Evolutionary conservation across 306 rosid species (phyloP).

Genomic region (Lathyrus aphaca): DNA sequence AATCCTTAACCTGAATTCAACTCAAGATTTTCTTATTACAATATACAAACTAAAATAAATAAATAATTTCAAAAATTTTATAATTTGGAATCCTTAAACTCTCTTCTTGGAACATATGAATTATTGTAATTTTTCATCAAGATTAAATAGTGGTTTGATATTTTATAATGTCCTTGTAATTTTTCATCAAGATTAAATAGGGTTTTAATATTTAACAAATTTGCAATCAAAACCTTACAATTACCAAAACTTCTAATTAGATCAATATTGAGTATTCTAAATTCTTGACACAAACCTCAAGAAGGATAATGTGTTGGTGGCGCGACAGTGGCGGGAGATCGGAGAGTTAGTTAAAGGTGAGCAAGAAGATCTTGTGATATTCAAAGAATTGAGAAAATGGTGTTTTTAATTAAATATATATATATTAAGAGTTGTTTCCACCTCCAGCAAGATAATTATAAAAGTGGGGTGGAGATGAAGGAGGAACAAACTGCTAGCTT

Average conservation of each 20-base stretch:
- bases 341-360: neutral
- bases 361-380: constrained; percentile 19
- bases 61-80: neutral
- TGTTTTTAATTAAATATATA: constrained; percentile 16
- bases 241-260: neutral
- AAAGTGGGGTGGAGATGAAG: constrained; percentile 30
- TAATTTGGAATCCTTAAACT: neutral
- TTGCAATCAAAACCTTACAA: neutral
- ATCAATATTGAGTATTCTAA: neutral
- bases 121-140: neutral
- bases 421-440: neutral
- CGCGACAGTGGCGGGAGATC: neutral
- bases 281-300: constrained; percentile 34
- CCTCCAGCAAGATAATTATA: neutral
- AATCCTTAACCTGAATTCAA: neutral
- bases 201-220: neutral
- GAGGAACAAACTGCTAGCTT: constrained; percentile 5
- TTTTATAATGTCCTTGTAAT: neutral
- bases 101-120: neutral
- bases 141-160: neutral
- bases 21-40: neutral
- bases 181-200: constrained; percentile 1
- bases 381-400: neutral
- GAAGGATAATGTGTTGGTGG: neutral
- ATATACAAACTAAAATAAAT: neutral